phyloP scores from a whole-genome alignment of 768 basidiomycete species.

The Chlorophyllum brunneum region DNA sequence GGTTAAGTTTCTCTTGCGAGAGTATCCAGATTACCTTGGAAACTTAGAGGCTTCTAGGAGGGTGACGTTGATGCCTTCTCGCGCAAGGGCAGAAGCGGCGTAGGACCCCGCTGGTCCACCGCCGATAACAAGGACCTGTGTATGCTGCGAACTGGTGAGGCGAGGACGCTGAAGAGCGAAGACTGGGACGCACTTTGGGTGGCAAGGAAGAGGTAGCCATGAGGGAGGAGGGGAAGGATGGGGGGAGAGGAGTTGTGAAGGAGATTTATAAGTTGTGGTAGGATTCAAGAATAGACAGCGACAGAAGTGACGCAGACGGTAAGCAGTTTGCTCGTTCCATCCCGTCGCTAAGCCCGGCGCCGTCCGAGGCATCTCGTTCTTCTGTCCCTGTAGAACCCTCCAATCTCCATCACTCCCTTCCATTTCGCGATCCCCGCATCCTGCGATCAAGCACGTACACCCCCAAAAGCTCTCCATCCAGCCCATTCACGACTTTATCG shows the following conservation, averaged over 20 bases:
- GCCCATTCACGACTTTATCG: constrained; percentile 1
- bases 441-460: constrained; percentile 9
- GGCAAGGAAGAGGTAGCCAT: constrained; percentile 29
- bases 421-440: constrained; percentile 11
- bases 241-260: constrained; percentile 6
- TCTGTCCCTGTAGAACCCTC: constrained; percentile 12
- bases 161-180: background rate
- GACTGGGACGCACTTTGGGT: constrained; percentile 22
- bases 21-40: constrained; percentile 33
- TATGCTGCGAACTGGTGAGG: constrained; percentile 27
- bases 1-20: background rate
- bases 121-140: constrained; percentile 42
- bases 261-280: constrained; percentile 11
- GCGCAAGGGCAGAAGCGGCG: constrained; percentile 50
- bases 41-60: constrained; percentile 53
- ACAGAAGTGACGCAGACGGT: constrained; percentile 7
- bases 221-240: constrained; percentile 19
- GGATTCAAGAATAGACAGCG: constrained; percentile 10
- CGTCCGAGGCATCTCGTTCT: constrained; percentile 10
- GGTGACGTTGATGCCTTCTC: constrained; percentile 53
- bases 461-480: background rate
- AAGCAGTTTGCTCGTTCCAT: constrained; percentile 11
- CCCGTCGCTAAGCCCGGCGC: constrained; percentile 10
- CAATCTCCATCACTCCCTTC: constrained; percentile 12
- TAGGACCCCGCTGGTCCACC: constrained; percentile 58